phyloP scores from a whole-genome alignment of 2,329 filamentous ascomycete genomes.

The Zalaria sp. region DNA sequence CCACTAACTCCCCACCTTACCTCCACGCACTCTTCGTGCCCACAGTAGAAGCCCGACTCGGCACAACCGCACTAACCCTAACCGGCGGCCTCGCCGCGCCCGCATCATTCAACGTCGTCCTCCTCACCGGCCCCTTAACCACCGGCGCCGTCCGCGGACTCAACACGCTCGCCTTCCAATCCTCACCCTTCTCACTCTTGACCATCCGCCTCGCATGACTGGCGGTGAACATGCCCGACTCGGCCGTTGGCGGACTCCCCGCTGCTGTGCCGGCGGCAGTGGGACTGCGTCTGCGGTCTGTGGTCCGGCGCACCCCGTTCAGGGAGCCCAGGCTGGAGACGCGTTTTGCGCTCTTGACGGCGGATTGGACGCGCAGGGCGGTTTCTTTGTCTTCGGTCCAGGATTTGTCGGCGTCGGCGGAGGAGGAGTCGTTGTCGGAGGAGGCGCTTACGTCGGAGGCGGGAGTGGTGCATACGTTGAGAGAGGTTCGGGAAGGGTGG shows the following conservation, averaged over 20 bases:
- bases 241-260: constrained; percentile 35
- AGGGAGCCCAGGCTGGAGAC: constrained; percentile 15
- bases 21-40: constrained; percentile 5
- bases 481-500: constrained; percentile 24
- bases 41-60: constrained; percentile 3
- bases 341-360: constrained; percentile 15
- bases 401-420: constrained; percentile 7
- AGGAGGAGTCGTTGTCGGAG: constrained; percentile 10
- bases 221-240: constrained; percentile 48
- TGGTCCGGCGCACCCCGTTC: constrained; percentile 28
- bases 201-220: constrained; percentile 54
- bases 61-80: constrained; percentile 6
- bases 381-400: constrained; percentile 11
- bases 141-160: constrained; percentile 46
- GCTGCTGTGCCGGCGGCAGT: constrained; percentile 26
- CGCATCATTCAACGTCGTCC: constrained; percentile 11
- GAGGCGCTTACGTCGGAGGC: constrained; percentile 20
- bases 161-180: constrained; percentile 37
- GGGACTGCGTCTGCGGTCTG: constrained; percentile 41
- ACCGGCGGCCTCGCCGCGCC: neutral
- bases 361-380: constrained; percentile 22
- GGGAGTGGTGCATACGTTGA: constrained; percentile 15
- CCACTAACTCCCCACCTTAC: too few relatives aligned
- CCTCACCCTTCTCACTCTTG: constrained; percentile 43
- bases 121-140: constrained; percentile 35